phyloP scores from a whole-genome alignment of 2,329 filamentous ascomycete species.

The Botrytis cinerea region DNA sequence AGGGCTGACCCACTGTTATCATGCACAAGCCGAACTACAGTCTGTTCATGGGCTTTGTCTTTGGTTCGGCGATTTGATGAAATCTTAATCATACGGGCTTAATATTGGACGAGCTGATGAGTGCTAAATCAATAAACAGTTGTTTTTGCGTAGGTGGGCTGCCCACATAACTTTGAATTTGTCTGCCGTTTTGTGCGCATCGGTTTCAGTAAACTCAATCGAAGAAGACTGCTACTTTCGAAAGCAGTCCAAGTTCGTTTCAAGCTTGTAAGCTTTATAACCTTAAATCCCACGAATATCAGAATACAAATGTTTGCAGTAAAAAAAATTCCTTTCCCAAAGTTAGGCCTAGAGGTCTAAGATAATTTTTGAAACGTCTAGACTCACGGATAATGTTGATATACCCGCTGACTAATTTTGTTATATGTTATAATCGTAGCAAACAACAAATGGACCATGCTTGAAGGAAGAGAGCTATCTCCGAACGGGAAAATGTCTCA shows the following conservation, averaged over 20 bases:
- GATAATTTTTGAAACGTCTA: background rate
- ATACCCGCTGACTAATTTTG: background rate
- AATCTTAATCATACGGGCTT: background rate
- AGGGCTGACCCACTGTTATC: slow-evolving; percentile 10
- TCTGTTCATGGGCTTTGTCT: background rate
- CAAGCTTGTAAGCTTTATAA: background rate
- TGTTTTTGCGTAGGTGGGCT: background rate
- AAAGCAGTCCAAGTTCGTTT: background rate
- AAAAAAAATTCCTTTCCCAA: background rate
- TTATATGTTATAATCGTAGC: background rate
- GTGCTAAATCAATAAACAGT: background rate
- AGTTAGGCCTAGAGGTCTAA: background rate
- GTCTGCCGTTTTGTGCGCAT: background rate
- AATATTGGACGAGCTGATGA: background rate
- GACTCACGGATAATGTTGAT: background rate
- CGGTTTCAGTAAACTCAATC: background rate
- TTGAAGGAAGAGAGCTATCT: background rate
- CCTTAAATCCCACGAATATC: background rate
- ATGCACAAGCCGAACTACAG: slow-evolving; percentile 13
- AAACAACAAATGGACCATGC: background rate
- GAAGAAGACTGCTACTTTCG: background rate
- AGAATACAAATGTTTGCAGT: background rate
- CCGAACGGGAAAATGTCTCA: background rate
- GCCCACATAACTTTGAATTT: background rate
- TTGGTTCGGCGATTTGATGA: background rate